Base-by-base conservation (phyloP, 345 rosid genomes). In the Hypericum perforatum region DNA sequence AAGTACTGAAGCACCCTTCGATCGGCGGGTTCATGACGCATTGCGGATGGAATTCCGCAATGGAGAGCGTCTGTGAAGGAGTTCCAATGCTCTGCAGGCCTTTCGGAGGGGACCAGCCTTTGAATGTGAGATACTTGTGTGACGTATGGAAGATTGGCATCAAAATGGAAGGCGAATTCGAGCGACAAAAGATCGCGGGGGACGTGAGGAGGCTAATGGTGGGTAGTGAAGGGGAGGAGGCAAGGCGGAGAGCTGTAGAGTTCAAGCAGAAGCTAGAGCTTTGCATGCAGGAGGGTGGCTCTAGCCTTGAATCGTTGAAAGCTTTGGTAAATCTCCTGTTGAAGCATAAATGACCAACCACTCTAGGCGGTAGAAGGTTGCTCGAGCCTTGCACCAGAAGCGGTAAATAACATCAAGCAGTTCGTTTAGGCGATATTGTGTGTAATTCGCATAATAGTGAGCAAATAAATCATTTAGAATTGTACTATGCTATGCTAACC, bases 21-120 rank as follows among this genome's bases (percentile, higher is more conserved):
- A 32, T 46, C 8, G 50, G 50, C 22, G 50, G 50, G 50, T 46
- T 46, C 10, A 12, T 16, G 50, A 46, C 50, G 14, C 50, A 46
- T 32, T 10, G 5, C 22, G 50, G 50, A 10, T 46, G 50, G 50
- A 46, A 46, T 12, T 46, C 50, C 3, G 22, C 50, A 14, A 6
- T 46, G 6, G 50, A 46, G 50, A 46, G 50, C 14, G 2, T 46
- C 6, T 46, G 50, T 14, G 50, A 46, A 46, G 50, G 50, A 8
- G 50, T 46, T 46, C 50, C 50, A 6, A 46, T 46, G 50, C 15
- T 46, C 5, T 15, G 50, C 22, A 16, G 22, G 9, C 50, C 50
- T 32, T 10, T 14, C 9, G 16, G 10, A 3, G 50, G 50, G 16
- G 50, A 46, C 14, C 50, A 46, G 7, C 6, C 8, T 16, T 16